These are phyloP conservation scores for Leucaena leucocephala DNA, from an alignment of 306 rosid genomes.

Conservation along the genomic window DNA sequence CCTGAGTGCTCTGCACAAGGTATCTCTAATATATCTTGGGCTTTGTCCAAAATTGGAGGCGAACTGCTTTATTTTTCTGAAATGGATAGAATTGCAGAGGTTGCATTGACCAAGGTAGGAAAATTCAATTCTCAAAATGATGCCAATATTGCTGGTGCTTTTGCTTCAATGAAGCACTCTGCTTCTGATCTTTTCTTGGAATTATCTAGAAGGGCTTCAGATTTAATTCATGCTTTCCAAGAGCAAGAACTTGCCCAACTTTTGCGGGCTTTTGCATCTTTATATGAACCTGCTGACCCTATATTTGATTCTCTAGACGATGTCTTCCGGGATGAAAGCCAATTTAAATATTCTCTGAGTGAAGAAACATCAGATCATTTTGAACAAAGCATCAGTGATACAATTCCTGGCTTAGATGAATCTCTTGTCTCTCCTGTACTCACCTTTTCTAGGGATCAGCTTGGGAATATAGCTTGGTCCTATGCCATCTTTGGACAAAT, in stretches of 20 bases:
- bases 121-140: constrained; percentile 89
- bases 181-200: constrained; percentile 74
- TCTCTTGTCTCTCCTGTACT: constrained; percentile 52
- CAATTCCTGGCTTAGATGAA: constrained; percentile 42
- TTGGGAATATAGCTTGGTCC: constrained; percentile 87
- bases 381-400: constrained; percentile 39
- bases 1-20: constrained; percentile 94
- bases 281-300: constrained; percentile 63
- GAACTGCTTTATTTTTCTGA: constrained; percentile 85
- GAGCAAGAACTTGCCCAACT: constrained; percentile 95
- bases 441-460: constrained; percentile 71
- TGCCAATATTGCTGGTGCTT: constrained; percentile 89
- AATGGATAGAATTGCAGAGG: constrained; percentile 94
- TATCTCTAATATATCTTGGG: constrained; percentile 88
- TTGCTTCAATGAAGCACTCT: constrained; percentile 94
- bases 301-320: constrained; percentile 71
- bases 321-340: constrained; percentile 49
- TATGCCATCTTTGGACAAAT: constrained; percentile 84
- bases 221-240: constrained; percentile 69
- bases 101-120: constrained; percentile 70
- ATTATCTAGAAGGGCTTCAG: constrained; percentile 68
- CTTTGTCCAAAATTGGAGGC: constrained; percentile 90
- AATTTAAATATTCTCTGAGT: constrained; percentile 45
- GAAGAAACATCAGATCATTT: constrained; percentile 33
- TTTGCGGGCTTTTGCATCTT: constrained; percentile 92